phyloP scores from a whole-genome alignment of 2,329 filamentous ascomycete species.

The Thermoascus crustaceus region DNA sequence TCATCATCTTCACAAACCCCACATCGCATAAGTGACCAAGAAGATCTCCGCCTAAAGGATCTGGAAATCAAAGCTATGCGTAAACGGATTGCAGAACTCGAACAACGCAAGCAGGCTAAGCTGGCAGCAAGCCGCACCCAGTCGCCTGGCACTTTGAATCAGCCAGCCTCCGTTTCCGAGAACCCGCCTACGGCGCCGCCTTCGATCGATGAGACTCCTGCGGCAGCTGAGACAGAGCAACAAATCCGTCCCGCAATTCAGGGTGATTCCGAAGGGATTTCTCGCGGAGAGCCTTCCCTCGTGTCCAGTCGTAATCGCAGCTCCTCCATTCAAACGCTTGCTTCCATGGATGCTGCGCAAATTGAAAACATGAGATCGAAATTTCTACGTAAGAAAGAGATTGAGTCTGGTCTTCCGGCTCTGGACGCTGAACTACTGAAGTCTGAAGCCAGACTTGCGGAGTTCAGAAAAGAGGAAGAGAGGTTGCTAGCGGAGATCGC shows the following conservation, averaged over 20 bases:
- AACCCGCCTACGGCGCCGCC: conserved; percentile 9
- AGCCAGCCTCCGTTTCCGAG: conserved; percentile 12
- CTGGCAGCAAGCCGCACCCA: conserved; percentile 28
- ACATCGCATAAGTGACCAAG: conserved; percentile 28
- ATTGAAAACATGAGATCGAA: conserved; percentile 29
- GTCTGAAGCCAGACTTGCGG: conserved; percentile 25
- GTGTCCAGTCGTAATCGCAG: conserved; percentile 9
- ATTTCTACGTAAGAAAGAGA: conserved; percentile 38
- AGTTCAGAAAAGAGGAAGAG: conserved; percentile 28
- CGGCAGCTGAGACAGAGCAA: background rate
- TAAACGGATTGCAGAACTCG: conserved; percentile 43
- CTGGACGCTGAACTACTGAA: conserved; percentile 38
- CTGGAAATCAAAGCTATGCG: conserved; percentile 42
- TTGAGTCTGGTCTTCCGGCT: conserved; percentile 40
- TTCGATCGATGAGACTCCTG: background rate
- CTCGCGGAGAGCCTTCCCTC: background rate
- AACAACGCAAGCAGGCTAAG: conserved; percentile 37
- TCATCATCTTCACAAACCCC: conserved; percentile 31
- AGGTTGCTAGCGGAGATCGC: conserved; percentile 39
- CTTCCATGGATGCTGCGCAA: conserved; percentile 14
- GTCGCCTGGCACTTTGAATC: conserved; percentile 23
- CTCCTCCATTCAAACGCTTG: conserved; percentile 11
- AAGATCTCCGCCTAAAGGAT: conserved; percentile 41
- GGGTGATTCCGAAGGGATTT: background rate
- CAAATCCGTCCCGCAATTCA: background rate